A percentile compares a stretch with the other conserved stretches of the same genome.
These are phyloP conservation scores for Capsella bursapastoris DNA, from an alignment of 345 rosid genomes.

Conservation along the genomic window DNA sequence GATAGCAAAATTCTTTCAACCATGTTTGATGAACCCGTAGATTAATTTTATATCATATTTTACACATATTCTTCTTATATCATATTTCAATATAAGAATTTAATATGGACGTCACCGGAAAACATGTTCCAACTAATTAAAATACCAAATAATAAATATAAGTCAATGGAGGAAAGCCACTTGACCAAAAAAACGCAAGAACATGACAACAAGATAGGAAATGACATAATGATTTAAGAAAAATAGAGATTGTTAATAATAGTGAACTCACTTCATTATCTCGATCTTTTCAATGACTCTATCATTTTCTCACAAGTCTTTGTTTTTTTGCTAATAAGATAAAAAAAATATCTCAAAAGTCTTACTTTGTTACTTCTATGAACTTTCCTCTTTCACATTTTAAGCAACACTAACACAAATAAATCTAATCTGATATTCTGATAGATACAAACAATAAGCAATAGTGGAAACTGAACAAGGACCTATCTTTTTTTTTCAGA, in stretches of 20 bases:
- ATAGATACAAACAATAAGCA: background rate
- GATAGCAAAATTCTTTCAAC: background rate
- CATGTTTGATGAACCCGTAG: background rate
- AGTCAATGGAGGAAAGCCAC: slow-evolving; percentile 42
- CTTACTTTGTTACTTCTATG: slow-evolving; percentile 26
- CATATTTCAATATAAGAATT: background rate
- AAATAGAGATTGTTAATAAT: background rate
- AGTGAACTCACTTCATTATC: slow-evolving; percentile 39
- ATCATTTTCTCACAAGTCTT: slow-evolving; percentile 22
- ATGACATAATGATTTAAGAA: slow-evolving; percentile 2
- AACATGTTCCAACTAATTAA: background rate
- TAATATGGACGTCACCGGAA: background rate
- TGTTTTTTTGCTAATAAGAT: too few relatives aligned
- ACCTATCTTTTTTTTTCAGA: background rate
- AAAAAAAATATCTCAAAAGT: background rate
- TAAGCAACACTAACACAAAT: background rate
- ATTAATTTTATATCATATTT: background rate
- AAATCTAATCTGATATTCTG: background rate
- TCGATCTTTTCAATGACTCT: slow-evolving; percentile 31
- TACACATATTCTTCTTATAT: background rate
- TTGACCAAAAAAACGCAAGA: slow-evolving; percentile 33
- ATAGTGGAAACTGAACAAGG: background rate
- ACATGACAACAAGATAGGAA: slow-evolving; percentile 21
- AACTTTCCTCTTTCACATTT: slow-evolving; percentile 30
- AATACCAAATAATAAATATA: background rate